Conservation (phyloP, 1,284 basidiomycete genomes). For the Singerocomus inundabilis region DNA sequence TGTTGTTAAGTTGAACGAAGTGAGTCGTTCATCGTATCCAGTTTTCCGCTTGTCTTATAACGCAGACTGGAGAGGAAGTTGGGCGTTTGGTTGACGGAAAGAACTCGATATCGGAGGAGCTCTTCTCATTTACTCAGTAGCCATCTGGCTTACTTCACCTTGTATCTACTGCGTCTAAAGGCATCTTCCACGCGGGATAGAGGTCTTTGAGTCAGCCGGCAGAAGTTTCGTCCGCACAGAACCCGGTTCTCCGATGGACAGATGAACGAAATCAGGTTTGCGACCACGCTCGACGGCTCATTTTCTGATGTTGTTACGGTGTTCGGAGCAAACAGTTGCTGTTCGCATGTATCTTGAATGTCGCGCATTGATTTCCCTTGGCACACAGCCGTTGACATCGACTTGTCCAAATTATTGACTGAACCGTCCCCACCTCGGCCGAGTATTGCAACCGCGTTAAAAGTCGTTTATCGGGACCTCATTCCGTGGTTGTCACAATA, state of each 20-base stretch:
- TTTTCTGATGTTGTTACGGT: neutral
- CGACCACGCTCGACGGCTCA: neutral
- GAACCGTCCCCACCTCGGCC: neutral
- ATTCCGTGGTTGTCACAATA: slow-evolving; percentile 19
- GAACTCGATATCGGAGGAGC: slow-evolving; percentile 30
- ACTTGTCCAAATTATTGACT: too few relatives aligned
- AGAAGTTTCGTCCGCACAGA: neutral
- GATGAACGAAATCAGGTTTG: neutral
- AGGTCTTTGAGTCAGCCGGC: neutral
- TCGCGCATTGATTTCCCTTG: neutral
- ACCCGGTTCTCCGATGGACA: neutral
- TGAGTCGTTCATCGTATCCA: slow-evolving; percentile 38
- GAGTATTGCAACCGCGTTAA: neutral
- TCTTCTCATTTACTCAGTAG: slow-evolving; percentile 26
- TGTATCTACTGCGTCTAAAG: slow-evolving; percentile 5
- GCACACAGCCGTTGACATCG: neutral
- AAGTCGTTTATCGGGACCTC: slow-evolving; percentile 11
- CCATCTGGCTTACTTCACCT: slow-evolving; percentile 1
- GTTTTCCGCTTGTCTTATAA: slow-evolving; percentile 1
- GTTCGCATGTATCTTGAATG: neutral
- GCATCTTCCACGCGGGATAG: neutral
- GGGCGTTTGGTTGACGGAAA: slow-evolving; percentile 56
- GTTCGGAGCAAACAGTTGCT: neutral
- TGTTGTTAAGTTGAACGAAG: slow-evolving; percentile 65
- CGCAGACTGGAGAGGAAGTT: slow-evolving; percentile 49